A percentile compares a stretch with the other conserved stretches of the same genome.
phyloP scores from a whole-genome alignment of 768 basidiomycete genomes.

The Mycena pura region DNA sequence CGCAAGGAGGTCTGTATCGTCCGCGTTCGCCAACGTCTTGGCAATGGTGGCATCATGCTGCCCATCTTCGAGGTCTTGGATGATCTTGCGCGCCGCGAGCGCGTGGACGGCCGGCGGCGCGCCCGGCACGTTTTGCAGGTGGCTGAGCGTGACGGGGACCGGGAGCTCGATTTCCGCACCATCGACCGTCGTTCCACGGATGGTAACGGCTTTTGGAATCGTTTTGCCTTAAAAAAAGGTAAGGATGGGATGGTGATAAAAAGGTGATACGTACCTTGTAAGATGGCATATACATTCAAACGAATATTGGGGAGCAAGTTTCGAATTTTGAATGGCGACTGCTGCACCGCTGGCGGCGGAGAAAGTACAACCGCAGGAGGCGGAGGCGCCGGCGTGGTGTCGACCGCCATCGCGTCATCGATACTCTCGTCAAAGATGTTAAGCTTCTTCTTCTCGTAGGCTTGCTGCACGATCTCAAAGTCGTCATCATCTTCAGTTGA shows the following conservation, averaged over 20 bases:
- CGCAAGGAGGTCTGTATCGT: slow-evolving; percentile 7
- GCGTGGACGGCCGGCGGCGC: slow-evolving; percentile 21
- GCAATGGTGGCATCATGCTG: slow-evolving; percentile 10
- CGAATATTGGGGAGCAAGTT: slow-evolving; percentile 18
- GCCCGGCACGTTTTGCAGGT: slow-evolving; percentile 14
- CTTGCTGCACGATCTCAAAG: slow-evolving; percentile 15
- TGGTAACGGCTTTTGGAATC: slow-evolving; percentile 17
- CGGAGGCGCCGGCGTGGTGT: slow-evolving; percentile 5
- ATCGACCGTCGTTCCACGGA: slow-evolving; percentile 9
- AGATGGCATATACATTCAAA: slow-evolving; percentile 18
- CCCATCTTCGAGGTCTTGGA: slow-evolving; percentile 26
- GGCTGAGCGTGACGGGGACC: slow-evolving; percentile 20
- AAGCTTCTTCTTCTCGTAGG: slow-evolving; percentile 2
- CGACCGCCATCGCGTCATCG: slow-evolving; percentile 2
- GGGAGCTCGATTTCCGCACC: slow-evolving; percentile 19
- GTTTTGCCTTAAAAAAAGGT: not conserved
- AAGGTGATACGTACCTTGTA: slow-evolving; percentile 16
- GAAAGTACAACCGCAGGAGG: slow-evolving; percentile 3
- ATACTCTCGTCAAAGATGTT: slow-evolving; percentile 16
- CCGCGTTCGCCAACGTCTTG: not conserved
- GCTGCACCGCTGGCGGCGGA: slow-evolving; percentile 17
- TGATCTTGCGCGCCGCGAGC: slow-evolving; percentile 23
- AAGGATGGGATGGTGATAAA: not conserved
- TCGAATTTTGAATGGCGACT: slow-evolving; percentile 23
- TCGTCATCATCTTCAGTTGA: not conserved